phyloP scores from a whole-genome alignment of 805 yeast species.

The Yamadazyma tumulicola region DNA sequence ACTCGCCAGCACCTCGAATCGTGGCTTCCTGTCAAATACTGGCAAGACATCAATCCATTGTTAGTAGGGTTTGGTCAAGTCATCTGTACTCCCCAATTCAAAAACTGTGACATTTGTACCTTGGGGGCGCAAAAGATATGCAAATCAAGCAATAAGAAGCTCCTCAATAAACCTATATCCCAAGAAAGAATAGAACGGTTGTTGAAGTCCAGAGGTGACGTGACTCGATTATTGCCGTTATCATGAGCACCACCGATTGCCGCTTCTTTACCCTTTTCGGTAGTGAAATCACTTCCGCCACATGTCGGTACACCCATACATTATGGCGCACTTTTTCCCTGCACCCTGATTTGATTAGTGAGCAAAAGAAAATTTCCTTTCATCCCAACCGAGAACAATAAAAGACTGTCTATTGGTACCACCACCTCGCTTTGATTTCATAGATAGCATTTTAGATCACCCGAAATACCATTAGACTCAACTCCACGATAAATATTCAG shows the following conservation, averaged over 20 bases:
- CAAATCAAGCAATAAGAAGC: slow-evolving; percentile 49
- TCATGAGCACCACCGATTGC: neutral
- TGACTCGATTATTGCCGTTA: slow-evolving; percentile 11
- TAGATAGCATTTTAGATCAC: too few species aligned
- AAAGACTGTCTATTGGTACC: too few species aligned
- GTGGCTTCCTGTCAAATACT: slow-evolving; percentile 70
- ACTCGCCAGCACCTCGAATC: slow-evolving; percentile 65
- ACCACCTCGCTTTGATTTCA: too few species aligned
- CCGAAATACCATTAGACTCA: too few species aligned
- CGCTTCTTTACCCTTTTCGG: neutral
- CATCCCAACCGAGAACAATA: too few species aligned
- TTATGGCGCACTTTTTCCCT: too few species aligned
- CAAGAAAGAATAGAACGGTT: slow-evolving; percentile 28
- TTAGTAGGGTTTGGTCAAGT: slow-evolving; percentile 94
- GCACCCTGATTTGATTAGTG: too few species aligned
- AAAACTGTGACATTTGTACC: slow-evolving; percentile 69
- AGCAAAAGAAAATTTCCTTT: too few species aligned
- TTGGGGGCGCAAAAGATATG: slow-evolving; percentile 55
- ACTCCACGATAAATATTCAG: too few species aligned
- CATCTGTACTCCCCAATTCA: slow-evolving; percentile 69
- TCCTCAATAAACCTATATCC: slow-evolving; percentile 26
- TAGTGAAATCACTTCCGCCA: neutral
- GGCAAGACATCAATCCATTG: slow-evolving; percentile 84
- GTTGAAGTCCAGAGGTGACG: slow-evolving; percentile 29
- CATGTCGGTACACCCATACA: too few species aligned